Percentiles rank a stretch among this genome's conserved stretches.
Conservation (phyloP, 768 basidiomycete genomes). For the Lactifluus echinatus region DNA sequence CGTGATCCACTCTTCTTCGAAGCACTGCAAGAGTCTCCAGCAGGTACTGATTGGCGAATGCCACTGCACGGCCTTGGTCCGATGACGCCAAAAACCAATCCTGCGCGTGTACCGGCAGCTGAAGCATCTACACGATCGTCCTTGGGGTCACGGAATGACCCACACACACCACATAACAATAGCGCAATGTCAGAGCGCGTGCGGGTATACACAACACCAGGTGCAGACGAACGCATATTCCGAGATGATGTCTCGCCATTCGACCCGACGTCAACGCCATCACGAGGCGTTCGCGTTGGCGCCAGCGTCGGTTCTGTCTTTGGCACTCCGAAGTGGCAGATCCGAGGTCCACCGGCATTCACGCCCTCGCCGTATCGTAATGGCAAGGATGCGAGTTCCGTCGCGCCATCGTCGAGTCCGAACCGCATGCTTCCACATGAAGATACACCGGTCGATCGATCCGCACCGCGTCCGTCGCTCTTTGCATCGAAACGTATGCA, state of each 20-base stretch:
- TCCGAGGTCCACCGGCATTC: not conserved
- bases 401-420: not conserved
- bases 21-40: conserved; percentile 48
- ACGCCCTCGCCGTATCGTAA: conserved; percentile 2
- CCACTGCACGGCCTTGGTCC: conserved; percentile 30
- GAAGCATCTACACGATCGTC: conserved; percentile 29
- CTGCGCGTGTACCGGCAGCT: not conserved
- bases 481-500: conserved; percentile 7
- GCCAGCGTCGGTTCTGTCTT: conserved; percentile 12
- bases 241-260: conserved; percentile 50
- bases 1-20: conserved; percentile 52
- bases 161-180: conserved; percentile 42
- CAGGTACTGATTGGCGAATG: conserved; percentile 34
- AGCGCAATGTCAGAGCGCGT: conserved; percentile 33
- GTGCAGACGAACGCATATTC: conserved; percentile 20
- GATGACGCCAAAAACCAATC: conserved; percentile 35
- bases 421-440: conserved; percentile 1
- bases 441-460: conserved; percentile 14
- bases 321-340: conserved; percentile 18
- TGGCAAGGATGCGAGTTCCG: not conserved
- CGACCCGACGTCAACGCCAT: conserved; percentile 74
- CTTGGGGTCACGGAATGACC: conserved; percentile 42
- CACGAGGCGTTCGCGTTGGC: conserved; percentile 49
- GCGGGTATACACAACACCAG: conserved; percentile 25
- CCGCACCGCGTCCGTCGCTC: not conserved